Conservation (phyloP, 2,329 filamentous ascomycete genomes). For the Rhinocladiella mackenziei region DNA sequence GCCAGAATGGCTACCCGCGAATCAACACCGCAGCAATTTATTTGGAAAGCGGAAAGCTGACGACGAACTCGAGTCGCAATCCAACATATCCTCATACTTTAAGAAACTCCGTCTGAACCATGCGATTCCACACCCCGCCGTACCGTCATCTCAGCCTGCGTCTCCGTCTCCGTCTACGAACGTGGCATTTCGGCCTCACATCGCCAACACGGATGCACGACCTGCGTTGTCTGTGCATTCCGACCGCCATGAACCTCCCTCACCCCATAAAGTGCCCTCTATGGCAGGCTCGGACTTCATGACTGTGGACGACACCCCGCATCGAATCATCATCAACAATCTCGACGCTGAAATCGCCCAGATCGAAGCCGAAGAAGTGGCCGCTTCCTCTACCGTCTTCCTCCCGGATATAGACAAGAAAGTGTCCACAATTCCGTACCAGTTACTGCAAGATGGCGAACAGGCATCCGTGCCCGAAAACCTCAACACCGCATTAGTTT, state of each 20-base stretch:
- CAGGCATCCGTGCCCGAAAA: conserved; percentile 50
- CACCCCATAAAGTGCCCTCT: conserved; percentile 6
- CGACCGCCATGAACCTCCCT: conserved; percentile 2
- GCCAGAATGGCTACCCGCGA: conserved; percentile 11
- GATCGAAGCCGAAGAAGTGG: conserved; percentile 54
- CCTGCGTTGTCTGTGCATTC: conserved; percentile 3
- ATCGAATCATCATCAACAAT: conserved; percentile 87
- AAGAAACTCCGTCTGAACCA: conserved; percentile 26
- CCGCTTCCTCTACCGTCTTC: conserved; percentile 54
- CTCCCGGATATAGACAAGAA: conserved; percentile 82
- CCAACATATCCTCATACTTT: conserved; percentile 26
- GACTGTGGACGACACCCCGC: conserved; percentile 79
- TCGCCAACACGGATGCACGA: conserved; percentile 15
- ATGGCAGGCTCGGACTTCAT: conserved; percentile 57
- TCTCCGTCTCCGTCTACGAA: conserved; percentile 1
- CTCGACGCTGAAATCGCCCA: conserved; percentile 81
- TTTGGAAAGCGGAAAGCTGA: conserved; percentile 20
- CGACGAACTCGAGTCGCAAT: conserved; percentile 21
- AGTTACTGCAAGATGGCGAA: conserved; percentile 50
- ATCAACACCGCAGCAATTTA: conserved; percentile 20
- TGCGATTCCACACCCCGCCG: neutral
- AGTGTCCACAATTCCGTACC: conserved; percentile 65
- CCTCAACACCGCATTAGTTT: conserved; percentile 61
- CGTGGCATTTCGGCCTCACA: conserved; percentile 10
- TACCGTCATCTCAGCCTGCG: conserved; percentile 6